These are phyloP conservation scores for Epichloe festucae DNA, from an alignment of 2,329 filamentous ascomycete genomes.

Conservation along the genomic window DNA sequence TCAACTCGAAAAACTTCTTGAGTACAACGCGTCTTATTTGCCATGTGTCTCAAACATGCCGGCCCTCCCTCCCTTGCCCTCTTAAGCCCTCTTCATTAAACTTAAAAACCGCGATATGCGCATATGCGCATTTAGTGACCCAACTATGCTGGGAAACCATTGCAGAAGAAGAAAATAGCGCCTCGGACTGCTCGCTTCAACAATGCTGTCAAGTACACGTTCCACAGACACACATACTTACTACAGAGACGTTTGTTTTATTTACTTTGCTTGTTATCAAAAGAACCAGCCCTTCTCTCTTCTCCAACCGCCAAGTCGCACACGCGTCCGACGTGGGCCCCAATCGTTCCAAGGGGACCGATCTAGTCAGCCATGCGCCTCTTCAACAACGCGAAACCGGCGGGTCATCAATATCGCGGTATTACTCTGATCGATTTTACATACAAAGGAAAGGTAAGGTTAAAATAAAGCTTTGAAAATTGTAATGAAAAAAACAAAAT, in stretches of 20 bases:
- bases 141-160: not conserved
- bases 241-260: not conserved
- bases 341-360: not conserved
- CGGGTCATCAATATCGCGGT: constrained; percentile 1
- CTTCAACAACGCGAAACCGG: not conserved
- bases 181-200: not conserved
- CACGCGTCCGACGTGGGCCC: too few species aligned
- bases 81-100: too few species aligned
- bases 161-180: not conserved
- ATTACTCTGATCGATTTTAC: constrained; percentile 7
- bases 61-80: not conserved
- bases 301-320: not conserved
- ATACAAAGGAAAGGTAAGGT: not conserved
- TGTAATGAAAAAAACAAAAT: not conserved
- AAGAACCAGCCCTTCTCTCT: not conserved
- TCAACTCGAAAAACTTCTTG: too few species aligned
- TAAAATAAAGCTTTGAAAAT: constrained; percentile 1
- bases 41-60: not conserved
- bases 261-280: not conserved
- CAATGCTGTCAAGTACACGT: constrained; percentile 1
- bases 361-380: not conserved
- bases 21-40: not conserved
- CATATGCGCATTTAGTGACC: too few species aligned
- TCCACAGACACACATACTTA: not conserved
- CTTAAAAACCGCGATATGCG: too few species aligned